These are phyloP conservation scores for Diplotaxis tenuifolia DNA, from an alignment of 345 rosid species.

Conservation along the genomic window DNA sequence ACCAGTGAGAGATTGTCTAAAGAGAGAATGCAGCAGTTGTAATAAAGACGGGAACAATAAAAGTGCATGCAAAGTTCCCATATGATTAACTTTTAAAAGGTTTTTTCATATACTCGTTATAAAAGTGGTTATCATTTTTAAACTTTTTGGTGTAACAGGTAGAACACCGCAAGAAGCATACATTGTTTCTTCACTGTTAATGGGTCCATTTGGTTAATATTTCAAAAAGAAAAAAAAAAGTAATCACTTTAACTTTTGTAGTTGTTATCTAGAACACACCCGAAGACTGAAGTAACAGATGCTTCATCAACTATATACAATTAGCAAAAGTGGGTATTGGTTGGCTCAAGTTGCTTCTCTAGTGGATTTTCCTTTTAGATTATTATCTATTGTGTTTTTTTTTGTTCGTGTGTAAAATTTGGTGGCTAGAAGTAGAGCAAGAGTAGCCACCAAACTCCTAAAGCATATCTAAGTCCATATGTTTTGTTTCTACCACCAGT, in stretches of 20 bases:
- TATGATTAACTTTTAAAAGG: background rate
- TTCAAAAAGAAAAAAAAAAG: background rate
- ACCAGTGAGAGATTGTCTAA: no score
- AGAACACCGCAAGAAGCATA: background rate
- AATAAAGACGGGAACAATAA: background rate
- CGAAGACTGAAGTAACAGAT: background rate
- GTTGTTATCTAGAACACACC: background rate
- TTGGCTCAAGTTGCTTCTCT: background rate
- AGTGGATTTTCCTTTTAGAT: background rate
- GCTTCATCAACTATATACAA: background rate
- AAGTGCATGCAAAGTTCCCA: background rate
- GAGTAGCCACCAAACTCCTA: background rate
- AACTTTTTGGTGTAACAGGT: background rate
- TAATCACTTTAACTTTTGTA: background rate
- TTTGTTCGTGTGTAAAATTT: background rate
- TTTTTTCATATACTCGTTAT: background rate
- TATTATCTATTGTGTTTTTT: background rate
- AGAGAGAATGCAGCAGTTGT: no score
- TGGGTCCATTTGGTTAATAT: background rate
- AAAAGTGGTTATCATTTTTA: no score
- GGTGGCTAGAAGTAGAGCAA: conserved; percentile 4
- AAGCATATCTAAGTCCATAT: conserved; percentile 7
- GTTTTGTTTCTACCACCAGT: background rate
- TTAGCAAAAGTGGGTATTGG: background rate
- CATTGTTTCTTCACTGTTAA: background rate